Evolutionary conservation across 768 basidiomycete genomes (phyloP), one percentile per base, ranked within the genome.

Genomic region (Phaeotremella fagi): DNA sequence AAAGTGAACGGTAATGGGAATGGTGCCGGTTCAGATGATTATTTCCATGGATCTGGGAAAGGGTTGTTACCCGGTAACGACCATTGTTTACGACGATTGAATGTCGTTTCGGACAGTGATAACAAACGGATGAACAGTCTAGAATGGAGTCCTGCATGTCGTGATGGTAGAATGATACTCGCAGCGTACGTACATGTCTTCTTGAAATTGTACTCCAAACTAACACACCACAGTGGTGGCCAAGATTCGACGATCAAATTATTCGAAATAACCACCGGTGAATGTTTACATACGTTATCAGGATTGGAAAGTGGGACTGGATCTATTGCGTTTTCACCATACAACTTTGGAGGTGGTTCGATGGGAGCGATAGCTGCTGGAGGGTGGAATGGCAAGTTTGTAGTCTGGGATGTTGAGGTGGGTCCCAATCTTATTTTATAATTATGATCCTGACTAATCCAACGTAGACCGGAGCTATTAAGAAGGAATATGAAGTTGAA

Each of bases 351-450:
- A n/a, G n/a, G 57, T 1, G 52, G 46, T 4, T 28, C 25, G 7
- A 15, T 64, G 15, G 62, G 63, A 23, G 46, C 57, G n/a, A 54
- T 73, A 28, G 68, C 69, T 23, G 70, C 55, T n/a, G 69, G 68
- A 9, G 63, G 66, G 22, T 70, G 69, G 60, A 54, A 69, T 50
- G 66, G 65, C 4, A 52, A 61, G 29, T 33, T 74, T 25, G 24
- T 63, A 11, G 59, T 74, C 9, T 74, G 68, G 68, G 61, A 72
- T 48, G 48, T 70, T 6, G 67, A 64, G 52, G 70, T 69, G 48
- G 31, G 70, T 65, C n/a, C 18, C 15, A 7, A 15, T 38, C 23
- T 45, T 35, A 15, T 20, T 23, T 24, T 6, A 15, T 18, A 18
- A 7, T 12, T 5, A 22, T 51, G 7, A 26, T 31, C 25, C 26